A percentile compares a stretch with the other conserved stretches of the same genome.
These are phyloP conservation scores for Suillus placidus DNA, from an alignment of 768 basidiomycete species.

Conservation along the genomic window DNA sequence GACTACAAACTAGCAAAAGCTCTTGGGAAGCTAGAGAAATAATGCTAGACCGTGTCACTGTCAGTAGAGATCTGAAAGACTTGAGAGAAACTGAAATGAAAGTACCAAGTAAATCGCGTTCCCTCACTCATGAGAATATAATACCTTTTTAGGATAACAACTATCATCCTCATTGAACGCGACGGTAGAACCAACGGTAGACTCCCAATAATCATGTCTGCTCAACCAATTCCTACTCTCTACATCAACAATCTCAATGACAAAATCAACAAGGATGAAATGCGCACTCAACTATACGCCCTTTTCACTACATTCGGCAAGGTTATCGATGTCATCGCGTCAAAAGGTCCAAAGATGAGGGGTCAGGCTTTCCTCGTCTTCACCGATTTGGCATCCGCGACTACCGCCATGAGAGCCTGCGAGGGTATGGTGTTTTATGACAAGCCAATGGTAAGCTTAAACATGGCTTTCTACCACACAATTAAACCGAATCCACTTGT, in stretches of 20 bases:
- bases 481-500: background rate
- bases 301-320: constrained; percentile 94
- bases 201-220: constrained; percentile 36
- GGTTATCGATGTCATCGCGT: constrained; percentile 90
- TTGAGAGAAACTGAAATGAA: constrained; percentile 3
- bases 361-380: constrained; percentile 98
- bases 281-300: constrained; percentile 78
- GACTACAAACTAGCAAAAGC: constrained; percentile 19
- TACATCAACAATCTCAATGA: constrained; percentile 94
- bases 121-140: constrained; percentile 20
- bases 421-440: constrained; percentile 94
- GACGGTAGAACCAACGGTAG: background rate
- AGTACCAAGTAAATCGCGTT: background rate
- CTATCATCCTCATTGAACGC: background rate
- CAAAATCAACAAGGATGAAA: constrained; percentile 89
- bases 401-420: constrained; percentile 89
- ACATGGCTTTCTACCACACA: constrained; percentile 8
- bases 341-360: constrained; percentile 81
- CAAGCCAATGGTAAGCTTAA: constrained; percentile 76
- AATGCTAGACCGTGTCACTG: background rate
- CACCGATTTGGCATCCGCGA: constrained; percentile 86
- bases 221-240: constrained; percentile 83
- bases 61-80: background rate
- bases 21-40: constrained; percentile 13
- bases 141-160: constrained; percentile 22